phyloP scores from a whole-genome alignment of 768 basidiomycete species.

The Pholiota conissans region DNA sequence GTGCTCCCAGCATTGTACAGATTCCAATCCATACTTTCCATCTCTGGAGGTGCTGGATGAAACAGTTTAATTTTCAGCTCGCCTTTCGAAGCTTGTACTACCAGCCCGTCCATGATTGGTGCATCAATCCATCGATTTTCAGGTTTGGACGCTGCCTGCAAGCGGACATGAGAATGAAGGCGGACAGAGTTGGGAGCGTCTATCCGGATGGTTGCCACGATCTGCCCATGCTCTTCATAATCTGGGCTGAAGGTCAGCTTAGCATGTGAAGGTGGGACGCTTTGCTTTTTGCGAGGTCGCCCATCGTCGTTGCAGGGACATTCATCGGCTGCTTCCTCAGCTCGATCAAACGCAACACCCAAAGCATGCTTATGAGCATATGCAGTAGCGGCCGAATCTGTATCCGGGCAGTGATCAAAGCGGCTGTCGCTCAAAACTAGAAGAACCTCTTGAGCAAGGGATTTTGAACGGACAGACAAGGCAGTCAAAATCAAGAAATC shows the following conservation, averaged over 20 bases:
- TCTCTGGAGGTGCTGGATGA: slow-evolving; percentile 63
- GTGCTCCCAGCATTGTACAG: slow-evolving; percentile 63
- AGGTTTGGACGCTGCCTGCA: slow-evolving; percentile 57
- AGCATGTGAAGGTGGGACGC: slow-evolving; percentile 41
- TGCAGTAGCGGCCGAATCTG: slow-evolving; percentile 22
- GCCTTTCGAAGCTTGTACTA: slow-evolving; percentile 50
- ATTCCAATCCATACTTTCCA: slow-evolving; percentile 60
- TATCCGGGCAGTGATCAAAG: slow-evolving; percentile 17
- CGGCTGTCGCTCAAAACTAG: slow-evolving; percentile 51
- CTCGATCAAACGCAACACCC: slow-evolving; percentile 59
- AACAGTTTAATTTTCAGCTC: slow-evolving; percentile 54
- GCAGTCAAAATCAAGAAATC: slow-evolving; percentile 53
- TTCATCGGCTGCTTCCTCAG: slow-evolving; percentile 65
- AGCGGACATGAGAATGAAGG: slow-evolving; percentile 65
- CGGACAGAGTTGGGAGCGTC: slow-evolving; percentile 50
- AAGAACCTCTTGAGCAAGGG: slow-evolving; percentile 59
- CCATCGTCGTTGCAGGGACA: slow-evolving; percentile 70
- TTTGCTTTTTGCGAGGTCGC: slow-evolving; percentile 42
- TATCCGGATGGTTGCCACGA: slow-evolving; percentile 55
- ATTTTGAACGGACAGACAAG: slow-evolving; percentile 49
- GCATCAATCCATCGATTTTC: slow-evolving; percentile 47
- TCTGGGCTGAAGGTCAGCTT: slow-evolving; percentile 36
- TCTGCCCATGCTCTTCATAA: slow-evolving; percentile 29
- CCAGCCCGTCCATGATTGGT: slow-evolving; percentile 58
- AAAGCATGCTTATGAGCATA: slow-evolving; percentile 59